Conservation (phyloP, 805 yeast species). For the Starmerella gropengiesseri region DNA sequence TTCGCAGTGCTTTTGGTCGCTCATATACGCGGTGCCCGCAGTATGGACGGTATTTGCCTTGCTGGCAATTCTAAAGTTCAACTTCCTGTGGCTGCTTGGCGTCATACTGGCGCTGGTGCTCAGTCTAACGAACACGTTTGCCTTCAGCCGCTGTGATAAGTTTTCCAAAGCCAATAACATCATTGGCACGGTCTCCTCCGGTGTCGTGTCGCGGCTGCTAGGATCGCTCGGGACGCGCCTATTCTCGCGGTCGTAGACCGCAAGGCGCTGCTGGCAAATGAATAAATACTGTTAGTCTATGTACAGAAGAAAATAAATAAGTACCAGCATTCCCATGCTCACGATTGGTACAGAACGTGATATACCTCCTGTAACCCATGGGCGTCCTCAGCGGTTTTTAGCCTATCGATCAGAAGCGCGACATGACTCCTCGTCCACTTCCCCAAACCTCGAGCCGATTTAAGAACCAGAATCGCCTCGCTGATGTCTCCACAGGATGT, state of each 20-base stretch:
- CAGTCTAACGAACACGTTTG: constrained; percentile 73
- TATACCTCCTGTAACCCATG: too few species aligned
- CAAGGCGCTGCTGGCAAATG: too few species aligned
- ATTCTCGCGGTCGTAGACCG: constrained; percentile 13
- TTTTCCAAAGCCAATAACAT: constrained; percentile 73
- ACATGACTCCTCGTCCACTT: constrained; percentile 51
- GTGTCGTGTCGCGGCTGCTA: constrained; percentile 18
- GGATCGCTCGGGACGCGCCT: constrained; percentile 15
- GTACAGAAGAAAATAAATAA: background rate
- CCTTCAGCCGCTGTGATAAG: constrained; percentile 85
- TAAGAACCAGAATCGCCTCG: constrained; percentile 60
- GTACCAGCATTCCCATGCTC: constrained; percentile 1
- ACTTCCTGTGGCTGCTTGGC: constrained; percentile 45
- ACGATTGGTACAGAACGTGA: too few species aligned
- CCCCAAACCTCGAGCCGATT: constrained; percentile 57
- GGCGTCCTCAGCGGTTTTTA: constrained; percentile 40
- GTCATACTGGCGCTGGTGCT: constrained; percentile 53
- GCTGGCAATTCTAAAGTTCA: constrained; percentile 66
- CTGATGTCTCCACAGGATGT: constrained; percentile 43
- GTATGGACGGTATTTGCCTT: constrained; percentile 67
- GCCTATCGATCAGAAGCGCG: constrained; percentile 33
- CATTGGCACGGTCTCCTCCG: constrained; percentile 31
- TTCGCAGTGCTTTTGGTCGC: constrained; percentile 76
- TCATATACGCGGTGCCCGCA: constrained; percentile 63
- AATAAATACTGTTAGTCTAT: background rate